These are phyloP conservation scores for Dryas integrifolia DNA, from an alignment of 331 rosid species.

Conservation along the genomic window DNA sequence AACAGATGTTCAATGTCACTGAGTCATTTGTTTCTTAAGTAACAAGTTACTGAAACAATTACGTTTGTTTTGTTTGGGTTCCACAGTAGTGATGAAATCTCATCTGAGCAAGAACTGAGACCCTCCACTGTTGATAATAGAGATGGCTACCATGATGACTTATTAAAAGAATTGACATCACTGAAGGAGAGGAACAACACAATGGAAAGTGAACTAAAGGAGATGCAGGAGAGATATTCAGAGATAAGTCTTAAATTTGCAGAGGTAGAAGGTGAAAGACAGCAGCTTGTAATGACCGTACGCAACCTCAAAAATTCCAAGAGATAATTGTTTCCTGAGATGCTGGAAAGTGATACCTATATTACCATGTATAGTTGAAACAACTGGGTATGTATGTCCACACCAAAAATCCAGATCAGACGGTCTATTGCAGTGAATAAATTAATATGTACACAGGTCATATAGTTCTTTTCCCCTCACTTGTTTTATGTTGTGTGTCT, in stretches of 20 bases:
- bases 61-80: slow-evolving; percentile 2
- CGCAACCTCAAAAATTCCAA: slow-evolving; percentile 63
- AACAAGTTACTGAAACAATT: background rate
- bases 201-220: slow-evolving; percentile 89
- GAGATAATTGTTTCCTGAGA: slow-evolving; percentile 37
- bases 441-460: slow-evolving; percentile 44
- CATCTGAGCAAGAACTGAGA: slow-evolving; percentile 34
- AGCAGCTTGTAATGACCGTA: slow-evolving; percentile 86
- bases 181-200: slow-evolving; percentile 60
- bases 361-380: slow-evolving; percentile 52
- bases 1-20: background rate
- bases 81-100: slow-evolving; percentile 34
- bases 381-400: slow-evolving; percentile 30
- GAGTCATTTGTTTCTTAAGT: background rate
- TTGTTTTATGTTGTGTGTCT: slow-evolving; percentile 26
- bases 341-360: slow-evolving; percentile 21
- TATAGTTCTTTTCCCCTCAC: slow-evolving; percentile 15
- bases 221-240: slow-evolving; percentile 97
- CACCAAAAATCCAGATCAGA: slow-evolving; percentile 23
- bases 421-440: slow-evolving; percentile 47
- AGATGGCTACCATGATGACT: slow-evolving; percentile 26
- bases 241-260: slow-evolving; percentile 97
- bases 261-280: slow-evolving; percentile 98
- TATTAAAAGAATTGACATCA: slow-evolving; percentile 43
- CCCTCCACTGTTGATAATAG: background rate